Evolutionary conservation across 2,329 filamentous ascomycete species (phyloP).

Genomic region (Chrysosporium queenslandicum): DNA sequence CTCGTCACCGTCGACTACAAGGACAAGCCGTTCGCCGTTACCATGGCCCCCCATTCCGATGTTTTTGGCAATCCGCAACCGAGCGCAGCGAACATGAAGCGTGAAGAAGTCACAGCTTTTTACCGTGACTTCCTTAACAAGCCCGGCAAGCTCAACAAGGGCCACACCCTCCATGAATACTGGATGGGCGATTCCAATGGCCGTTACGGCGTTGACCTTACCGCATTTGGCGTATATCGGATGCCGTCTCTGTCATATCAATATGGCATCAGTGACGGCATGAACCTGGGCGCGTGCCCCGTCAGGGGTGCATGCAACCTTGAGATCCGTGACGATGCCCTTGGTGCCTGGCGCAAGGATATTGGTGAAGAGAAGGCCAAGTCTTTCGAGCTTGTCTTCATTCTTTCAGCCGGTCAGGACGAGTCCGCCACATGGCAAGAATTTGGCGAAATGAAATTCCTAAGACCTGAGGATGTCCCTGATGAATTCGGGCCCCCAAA

Average conservation of each 20-base stretch:
- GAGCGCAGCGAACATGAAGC: constrained; percentile 13
- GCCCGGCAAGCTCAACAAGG: constrained; percentile 15
- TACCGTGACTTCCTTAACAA: constrained; percentile 18
- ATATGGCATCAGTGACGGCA: constrained; percentile 14
- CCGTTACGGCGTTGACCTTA: constrained; percentile 17
- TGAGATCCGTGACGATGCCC: constrained; percentile 15
- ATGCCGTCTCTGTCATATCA: constrained; percentile 15
- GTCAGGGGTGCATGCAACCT: constrained; percentile 12
- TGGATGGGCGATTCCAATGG: constrained; percentile 18
- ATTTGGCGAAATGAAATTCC: constrained; percentile 18
- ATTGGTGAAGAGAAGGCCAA: constrained; percentile 16
- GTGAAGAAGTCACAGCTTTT: constrained; percentile 14
- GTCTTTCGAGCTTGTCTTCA: constrained; percentile 17
- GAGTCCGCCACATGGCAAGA: constrained; percentile 18
- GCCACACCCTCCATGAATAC: constrained; percentile 18
- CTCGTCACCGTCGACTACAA: constrained; percentile 17
- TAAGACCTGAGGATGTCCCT: constrained; percentile 14
- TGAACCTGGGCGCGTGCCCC: constrained; percentile 16
- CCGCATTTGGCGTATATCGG: constrained; percentile 16
- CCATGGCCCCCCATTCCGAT: constrained; percentile 10
- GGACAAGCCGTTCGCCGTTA: constrained; percentile 14
- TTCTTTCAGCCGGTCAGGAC: constrained; percentile 18
- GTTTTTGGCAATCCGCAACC: constrained; percentile 17
- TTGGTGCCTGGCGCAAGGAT: constrained; percentile 17
- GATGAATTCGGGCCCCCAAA: constrained; percentile 14